Base-by-base conservation (phyloP, 257 asterid species). In the Misopates orontium region DNA sequence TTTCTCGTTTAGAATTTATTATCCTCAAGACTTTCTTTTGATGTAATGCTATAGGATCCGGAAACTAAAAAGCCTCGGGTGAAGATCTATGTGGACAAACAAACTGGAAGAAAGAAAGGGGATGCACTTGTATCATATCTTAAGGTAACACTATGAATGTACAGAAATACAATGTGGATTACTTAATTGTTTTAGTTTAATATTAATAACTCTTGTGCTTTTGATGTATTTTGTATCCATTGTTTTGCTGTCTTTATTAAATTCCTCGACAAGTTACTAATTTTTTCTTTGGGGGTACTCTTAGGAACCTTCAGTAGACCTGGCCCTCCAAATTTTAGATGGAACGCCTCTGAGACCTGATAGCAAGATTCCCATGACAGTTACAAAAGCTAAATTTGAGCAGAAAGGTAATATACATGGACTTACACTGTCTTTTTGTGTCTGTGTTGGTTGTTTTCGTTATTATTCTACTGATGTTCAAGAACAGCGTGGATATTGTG, bases 261-360 rank as follows among this genome's bases (percentile, higher is more conserved):
- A 25, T 62, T 21, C 28, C 41, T n/a, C 52, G 4, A 20, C 45
- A 10, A 67, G 20, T 66, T 36, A 20, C 40, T 67, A 23, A 23
- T 32, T 22, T 56, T 62, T 45, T 14, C 41, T 70, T 40, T 61
- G 67, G 64, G 49, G 28, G 62, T 40, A 57, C 66, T 52, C 49
- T 71, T 73, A 94, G 99, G 97, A 90, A 77, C 95, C 99, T 71
- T 94, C 99, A n/a, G 99, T 94, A 67, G 92, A 71, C 72, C 73
- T 90, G 62, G 99, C 96, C 68, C 45, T 79, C 72, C 84, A 94
- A 78, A 83, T 94, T 68, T 73, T 94, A 86, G 99, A 94, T 15
- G 96, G 97, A 62, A 64, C 89, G 48, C 97, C 95, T 61, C 79
- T 94, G 0, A 81, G 97, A 77, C 89, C 87, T 18, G 91, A 82